Evolutionary conservation across 192 early-diverging fungal species (phyloP), one percentile per base, ranked within the genome.

Genomic region (Podochytrium sp.): DNA sequence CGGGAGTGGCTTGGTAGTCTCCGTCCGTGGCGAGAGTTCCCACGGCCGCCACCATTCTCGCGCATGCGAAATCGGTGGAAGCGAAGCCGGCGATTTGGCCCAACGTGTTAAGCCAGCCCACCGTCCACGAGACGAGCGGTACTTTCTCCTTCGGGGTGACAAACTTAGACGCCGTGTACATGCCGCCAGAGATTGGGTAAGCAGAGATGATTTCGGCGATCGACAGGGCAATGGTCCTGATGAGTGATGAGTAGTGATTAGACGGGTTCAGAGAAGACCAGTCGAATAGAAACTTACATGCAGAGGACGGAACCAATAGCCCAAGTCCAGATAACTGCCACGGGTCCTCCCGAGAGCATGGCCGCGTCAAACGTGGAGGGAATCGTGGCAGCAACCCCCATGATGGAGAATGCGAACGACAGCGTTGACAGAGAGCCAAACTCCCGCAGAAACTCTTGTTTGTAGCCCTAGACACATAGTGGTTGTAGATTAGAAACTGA

Each of bases 161-260:
- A 35, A 55, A 69, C 29, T 69, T 69, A 29, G 50, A 55, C 7
- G 66, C 47, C 16, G 50, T 34, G 66, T 69, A 69, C 30, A 69
- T 23, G 16, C 66, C 66, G 10, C 66, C 66, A 1, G 50, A 55
- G 27, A 69, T 41, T 14, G 66, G 66, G 51, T 41, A 69, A 16
- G 66, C 66, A 23, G 66, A 69, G n/a, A 69, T 69, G 47, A 69
- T 69, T 41, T 69, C 66, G 51, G 66, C 66, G 29, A 69, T 69
- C 1, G 66, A 69, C n/a, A 69, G 38, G 14, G 66, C 66, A 10
- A 69, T 69, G 16, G 49, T 41, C 64, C 64, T 66, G 64, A 7
- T 20, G 10, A 20, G 18, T 40, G n/a, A 35, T 1, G 16, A 25
- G 16, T 18, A 38, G 20, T 63, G 33, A 14, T 32, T 63, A 20